Evolutionary conservation across 305 asterid species (phyloP).

Genomic region (Plantago rigida): DNA sequence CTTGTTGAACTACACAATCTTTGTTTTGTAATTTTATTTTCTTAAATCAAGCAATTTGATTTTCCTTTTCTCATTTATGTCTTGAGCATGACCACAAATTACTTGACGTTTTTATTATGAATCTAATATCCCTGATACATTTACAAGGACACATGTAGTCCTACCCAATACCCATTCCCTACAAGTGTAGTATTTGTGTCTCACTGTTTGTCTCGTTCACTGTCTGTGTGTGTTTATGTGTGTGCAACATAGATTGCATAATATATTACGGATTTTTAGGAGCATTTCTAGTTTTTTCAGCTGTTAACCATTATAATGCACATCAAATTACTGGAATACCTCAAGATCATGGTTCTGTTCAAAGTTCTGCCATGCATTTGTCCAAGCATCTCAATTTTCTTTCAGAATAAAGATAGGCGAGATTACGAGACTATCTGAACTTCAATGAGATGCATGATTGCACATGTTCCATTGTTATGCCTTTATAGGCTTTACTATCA

Average conservation of each 20-base stretch:
- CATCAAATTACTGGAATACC: neutral
- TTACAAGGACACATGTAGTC: neutral
- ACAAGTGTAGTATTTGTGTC: neutral
- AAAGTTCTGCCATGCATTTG: neutral
- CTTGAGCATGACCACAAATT: too few species aligned
- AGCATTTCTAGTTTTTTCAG: neutral
- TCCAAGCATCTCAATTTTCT: neutral
- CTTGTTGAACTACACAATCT: neutral
- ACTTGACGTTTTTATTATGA: neutral
- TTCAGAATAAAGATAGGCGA: neutral
- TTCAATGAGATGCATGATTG: neutral
- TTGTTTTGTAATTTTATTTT: too few species aligned
- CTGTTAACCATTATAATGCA: neutral
- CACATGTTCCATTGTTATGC: neutral
- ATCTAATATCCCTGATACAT: neutral
- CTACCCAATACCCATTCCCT: neutral
- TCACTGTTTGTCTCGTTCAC: neutral
- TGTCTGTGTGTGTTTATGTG: neutral
- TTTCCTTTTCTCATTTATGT: too few species aligned
- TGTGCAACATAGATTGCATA: neutral
- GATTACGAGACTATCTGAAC: neutral
- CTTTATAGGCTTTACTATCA: neutral
- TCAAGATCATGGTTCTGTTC: too few species aligned
- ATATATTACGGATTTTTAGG: neutral
- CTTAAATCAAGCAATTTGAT: neutral